Conservation (phyloP, 2,329 filamentous ascomycete genomes). For the Microsporum audouinii region DNA sequence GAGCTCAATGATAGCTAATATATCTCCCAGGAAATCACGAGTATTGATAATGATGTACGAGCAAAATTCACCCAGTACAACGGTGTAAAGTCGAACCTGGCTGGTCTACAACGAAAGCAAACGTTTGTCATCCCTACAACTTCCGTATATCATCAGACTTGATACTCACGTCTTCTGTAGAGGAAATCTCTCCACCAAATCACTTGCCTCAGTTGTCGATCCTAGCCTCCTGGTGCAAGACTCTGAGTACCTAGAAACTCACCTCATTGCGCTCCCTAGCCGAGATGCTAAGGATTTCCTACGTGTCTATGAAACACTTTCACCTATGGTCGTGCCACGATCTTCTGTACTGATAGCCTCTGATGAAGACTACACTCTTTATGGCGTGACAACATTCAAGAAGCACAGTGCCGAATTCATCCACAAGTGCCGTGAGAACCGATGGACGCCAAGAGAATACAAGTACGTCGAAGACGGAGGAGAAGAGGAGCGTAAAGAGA, state of each 20-base stretch:
- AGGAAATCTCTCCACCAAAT: constrained; percentile 89
- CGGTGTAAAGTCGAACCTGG: constrained; percentile 72
- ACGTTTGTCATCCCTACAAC: constrained; percentile 47
- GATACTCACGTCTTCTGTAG: constrained; percentile 34
- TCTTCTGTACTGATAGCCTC: constrained; percentile 68
- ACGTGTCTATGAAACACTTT: constrained; percentile 74
- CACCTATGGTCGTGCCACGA: constrained; percentile 86
- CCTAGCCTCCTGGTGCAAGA: constrained; percentile 70
- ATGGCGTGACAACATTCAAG: constrained; percentile 84
- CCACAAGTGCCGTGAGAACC: constrained; percentile 81
- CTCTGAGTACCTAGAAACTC: constrained; percentile 94
- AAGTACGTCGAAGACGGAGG: constrained; percentile 82
- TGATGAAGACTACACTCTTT: constrained; percentile 83
- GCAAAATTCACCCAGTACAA: constrained; percentile 92
- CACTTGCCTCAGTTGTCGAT: constrained; percentile 77
- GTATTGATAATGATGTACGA: constrained; percentile 93
- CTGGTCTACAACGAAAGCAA: constrained; percentile 72
- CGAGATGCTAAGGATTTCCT: constrained; percentile 77
- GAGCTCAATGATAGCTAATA: neutral
- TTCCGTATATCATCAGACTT: neutral
- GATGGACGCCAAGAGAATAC: constrained; percentile 91
- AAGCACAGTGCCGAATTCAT: constrained; percentile 79
- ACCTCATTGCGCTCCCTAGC: constrained; percentile 78
- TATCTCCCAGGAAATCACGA: constrained; percentile 60
- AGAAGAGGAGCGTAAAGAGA: constrained; percentile 79